A percentile compares a stretch with the other conserved stretches of the same genome.
phyloP scores from a whole-genome alignment of 1,284 basidiomycete genomes.

The Cryptococcus neoformans region DNA sequence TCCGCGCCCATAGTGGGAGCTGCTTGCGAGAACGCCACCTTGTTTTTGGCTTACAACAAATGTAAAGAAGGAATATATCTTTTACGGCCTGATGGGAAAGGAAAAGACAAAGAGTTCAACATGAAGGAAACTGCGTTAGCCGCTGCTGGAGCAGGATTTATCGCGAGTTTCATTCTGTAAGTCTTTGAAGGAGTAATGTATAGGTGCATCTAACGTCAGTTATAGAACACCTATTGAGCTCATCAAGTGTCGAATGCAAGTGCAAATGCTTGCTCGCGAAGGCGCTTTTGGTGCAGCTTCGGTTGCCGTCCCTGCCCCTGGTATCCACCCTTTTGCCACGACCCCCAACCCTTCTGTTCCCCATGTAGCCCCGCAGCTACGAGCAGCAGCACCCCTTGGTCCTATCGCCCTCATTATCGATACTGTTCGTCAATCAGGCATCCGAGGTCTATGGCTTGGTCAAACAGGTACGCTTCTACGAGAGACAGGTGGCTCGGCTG shows the following conservation, averaged over 20 bases:
- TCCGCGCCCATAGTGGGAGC: constrained; percentile 84
- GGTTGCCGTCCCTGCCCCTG: constrained; percentile 14
- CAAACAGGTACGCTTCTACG: constrained; percentile 81
- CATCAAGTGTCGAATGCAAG: constrained; percentile 94
- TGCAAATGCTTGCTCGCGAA: constrained; percentile 69
- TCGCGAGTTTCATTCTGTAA: constrained; percentile 76
- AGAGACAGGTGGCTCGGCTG: constrained; percentile 80
- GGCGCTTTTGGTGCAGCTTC: constrained; percentile 35
- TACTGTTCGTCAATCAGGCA: constrained; percentile 63
- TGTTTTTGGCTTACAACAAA: constrained; percentile 84
- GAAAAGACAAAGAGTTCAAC: constrained; percentile 51
- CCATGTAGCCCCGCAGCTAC: constrained; percentile 27
- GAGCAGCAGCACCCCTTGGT: constrained; percentile 52
- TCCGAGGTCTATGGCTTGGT: constrained; percentile 80
- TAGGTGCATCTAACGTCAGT: neutral
- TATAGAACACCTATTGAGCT: constrained; percentile 81
- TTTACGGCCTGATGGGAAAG: constrained; percentile 23
- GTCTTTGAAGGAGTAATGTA: constrained; percentile 31
- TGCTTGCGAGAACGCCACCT: constrained; percentile 83
- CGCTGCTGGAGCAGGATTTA: constrained; percentile 74
- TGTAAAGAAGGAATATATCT: constrained; percentile 64
- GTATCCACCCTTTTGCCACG: constrained; percentile 16
- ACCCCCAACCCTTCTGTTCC: constrained; percentile 21
- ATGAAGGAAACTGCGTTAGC: constrained; percentile 68
- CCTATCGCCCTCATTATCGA: constrained; percentile 66